These are phyloP conservation scores for Monotropa hypopitys DNA, from an alignment of 179 eudicot species.

Conservation along the genomic window DNA sequence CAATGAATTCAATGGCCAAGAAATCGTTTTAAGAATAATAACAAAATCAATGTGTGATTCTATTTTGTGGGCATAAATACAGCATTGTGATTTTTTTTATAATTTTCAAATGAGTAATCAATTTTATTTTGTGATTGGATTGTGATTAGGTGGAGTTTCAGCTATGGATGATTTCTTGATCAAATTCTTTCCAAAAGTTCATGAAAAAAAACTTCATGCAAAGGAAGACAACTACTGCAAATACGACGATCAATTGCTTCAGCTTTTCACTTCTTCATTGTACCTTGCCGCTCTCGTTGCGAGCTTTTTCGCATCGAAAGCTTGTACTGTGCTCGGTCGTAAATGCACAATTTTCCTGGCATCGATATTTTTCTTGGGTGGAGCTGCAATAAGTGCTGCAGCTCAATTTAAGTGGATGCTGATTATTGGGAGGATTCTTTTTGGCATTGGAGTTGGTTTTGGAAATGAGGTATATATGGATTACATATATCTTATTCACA, in stretches of 20 bases:
- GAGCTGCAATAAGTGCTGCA: constrained; percentile 9
- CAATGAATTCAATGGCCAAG: not conserved
- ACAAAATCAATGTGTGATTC: not conserved
- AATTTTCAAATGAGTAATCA: not conserved
- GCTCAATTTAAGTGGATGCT: constrained; percentile 12
- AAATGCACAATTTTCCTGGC: constrained; percentile 13
- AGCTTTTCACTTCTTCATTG: constrained; percentile 23
- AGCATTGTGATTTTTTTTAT: no score
- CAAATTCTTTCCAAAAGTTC: constrained; percentile 21
- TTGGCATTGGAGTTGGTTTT: constrained; percentile 19
- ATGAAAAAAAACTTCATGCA: constrained; percentile 14
- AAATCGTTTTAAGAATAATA: not conserved
- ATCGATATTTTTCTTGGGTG: constrained; percentile 10
- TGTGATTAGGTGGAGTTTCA: constrained; percentile 21
- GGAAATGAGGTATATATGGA: not conserved
- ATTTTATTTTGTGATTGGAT: not conserved
- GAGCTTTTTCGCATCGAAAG: constrained; percentile 13
- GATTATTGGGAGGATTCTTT: constrained; percentile 12
- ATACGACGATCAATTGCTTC: constrained; percentile 17
- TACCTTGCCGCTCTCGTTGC: constrained; percentile 18
- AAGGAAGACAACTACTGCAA: constrained; percentile 28
- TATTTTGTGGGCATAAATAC: no score
- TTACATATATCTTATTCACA: not conserved
- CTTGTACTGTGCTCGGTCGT: constrained; percentile 9
- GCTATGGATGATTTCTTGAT: constrained; percentile 28